Base-by-base conservation (phyloP, 371 early-diverging fungal genomes). In the Thermomucor indicae-seudaticae region DNA sequence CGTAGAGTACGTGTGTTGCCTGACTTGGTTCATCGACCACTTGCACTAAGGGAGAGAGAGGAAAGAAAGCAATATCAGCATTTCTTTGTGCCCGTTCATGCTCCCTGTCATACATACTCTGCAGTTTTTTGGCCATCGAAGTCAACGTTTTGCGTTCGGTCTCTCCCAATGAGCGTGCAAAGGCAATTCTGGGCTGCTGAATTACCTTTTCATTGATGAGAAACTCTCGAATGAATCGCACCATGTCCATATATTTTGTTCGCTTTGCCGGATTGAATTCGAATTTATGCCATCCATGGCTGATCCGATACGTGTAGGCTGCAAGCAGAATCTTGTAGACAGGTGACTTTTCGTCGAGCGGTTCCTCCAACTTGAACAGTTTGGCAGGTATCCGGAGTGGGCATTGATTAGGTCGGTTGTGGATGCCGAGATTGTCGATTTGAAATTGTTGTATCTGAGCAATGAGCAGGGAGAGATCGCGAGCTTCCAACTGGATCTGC, bases 1-100 rank as follows among this genome's bases (percentile, higher is more conserved):
- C 64, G 56, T 82, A 62, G 11, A 86, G 57, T 4, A 88, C 70
- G 68, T 91, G 90, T 5, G 90, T 82, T 20, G 90, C 86, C 0
- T 71, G 46, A 3, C 58, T 52, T 4, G 52, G 47, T 17, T 72
- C 57, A 7, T 74, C 63, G 1, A 67, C 73, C 0, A 75, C 51
- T 11, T 58, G 53, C 10, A 75, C 85, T 75, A 64, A 32, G 32
- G 24, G 22, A 35, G 16, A 51, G 10, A 41, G 30, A 43, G 12
- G 22, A 29, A 44, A 30, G 3, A 19, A 32, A 16, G n/a, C 28
- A 12, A 46, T 22, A 43, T 25, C 8, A 25, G 20, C 17, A 24
- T 3, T 24, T 20, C 2, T 17, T 20, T 3, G 41, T 42, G 17
- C 11, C 32, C 7, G 32, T 32, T 10, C 8, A n/a, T 45, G 2